Evolutionary conservation across 805 yeast genomes (phyloP), one percentile per base, ranked within the genome.

Genomic region (Isabelozyma pseudorhagii): DNA sequence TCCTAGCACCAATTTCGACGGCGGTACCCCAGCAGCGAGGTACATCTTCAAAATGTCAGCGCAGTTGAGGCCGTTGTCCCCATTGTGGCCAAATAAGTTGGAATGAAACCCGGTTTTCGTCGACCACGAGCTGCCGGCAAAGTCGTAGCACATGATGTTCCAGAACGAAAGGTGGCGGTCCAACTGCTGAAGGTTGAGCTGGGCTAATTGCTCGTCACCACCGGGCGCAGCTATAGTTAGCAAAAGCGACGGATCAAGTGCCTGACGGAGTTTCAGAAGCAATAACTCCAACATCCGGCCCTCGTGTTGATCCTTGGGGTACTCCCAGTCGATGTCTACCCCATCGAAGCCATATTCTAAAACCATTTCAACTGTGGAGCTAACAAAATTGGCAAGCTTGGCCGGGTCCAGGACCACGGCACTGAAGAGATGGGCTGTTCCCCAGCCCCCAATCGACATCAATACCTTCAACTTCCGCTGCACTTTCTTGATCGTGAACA

Each of bases 311-410:
- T 64, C 72, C 7, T 66, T 62, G 0, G 97, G 97, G 59, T 84
- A 93, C 66, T 93, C 99, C 97, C 97, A 93, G 68, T 93, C 99
- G 28, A 93, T 69, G 65, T 94, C 98, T 43, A 93, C 71, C 0
- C 99, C 98, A 64, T 94, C 97, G 60, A 94, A 84, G 0, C 87
- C 85, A 61, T 81, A 79, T 42, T 74, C 66, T 2, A 65, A 49
- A 63, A 89, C 72, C 21, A 80, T 64, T 0, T 66, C 63, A 0
- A 80, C 71, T 0, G 83, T 69, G 0, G 85, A 73, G 1, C 60
- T 46, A 2, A 83, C 78, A 63, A 92, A 89, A 0, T 41, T 61
- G 1, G 62, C 60, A 7, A 84, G 53, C 18, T 66, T 64, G 2
- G 31, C 13, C 1, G 43, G 46, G 38, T 61, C 56, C 1, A 50